These are phyloP conservation scores for Durotheca rogersii DNA, from an alignment of 495 filamentous ascomycete species.

Conservation along the genomic window DNA sequence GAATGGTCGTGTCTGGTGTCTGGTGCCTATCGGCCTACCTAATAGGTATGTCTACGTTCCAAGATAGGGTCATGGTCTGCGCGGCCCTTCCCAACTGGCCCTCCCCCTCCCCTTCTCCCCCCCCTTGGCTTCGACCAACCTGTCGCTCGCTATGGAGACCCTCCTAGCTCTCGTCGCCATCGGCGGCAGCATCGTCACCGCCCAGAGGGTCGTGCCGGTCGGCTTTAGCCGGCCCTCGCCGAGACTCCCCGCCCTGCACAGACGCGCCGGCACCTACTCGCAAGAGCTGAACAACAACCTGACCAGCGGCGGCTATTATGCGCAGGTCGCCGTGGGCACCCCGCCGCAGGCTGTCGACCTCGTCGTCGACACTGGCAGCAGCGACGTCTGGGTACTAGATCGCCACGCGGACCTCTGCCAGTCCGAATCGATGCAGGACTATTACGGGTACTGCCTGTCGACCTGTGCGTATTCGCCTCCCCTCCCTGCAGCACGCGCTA, in stretches of 20 bases:
- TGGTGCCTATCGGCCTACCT: too few relatives aligned
- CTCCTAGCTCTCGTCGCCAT: conserved; percentile 8
- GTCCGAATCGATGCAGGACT: conserved; percentile 31
- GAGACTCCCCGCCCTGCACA: conserved; percentile 15
- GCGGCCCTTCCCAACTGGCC: too few relatives aligned
- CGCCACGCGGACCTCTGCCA: conserved; percentile 47
- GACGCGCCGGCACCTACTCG: conserved; percentile 34
- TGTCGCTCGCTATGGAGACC: conserved; percentile 20
- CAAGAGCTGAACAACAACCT: conserved; percentile 49
- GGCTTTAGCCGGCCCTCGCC: conserved; percentile 22
- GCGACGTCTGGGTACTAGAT: conserved; percentile 75
- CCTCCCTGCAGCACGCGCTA: too few relatives aligned
- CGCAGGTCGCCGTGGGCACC: conserved; percentile 68
- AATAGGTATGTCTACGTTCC: too few relatives aligned
- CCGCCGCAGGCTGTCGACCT: conserved; percentile 59
- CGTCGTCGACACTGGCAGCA: conserved; percentile 77
- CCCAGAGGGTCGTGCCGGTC: conserved; percentile 31
- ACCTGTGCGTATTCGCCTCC: conserved; percentile 12
- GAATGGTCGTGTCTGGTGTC: too few relatives aligned
- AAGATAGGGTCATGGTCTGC: too few relatives aligned
- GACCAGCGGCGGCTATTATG: conserved; percentile 60
- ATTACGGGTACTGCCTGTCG: conserved; percentile 36
- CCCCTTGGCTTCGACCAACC: background rate
- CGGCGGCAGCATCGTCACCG: conserved; percentile 8
- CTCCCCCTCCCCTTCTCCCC: too few relatives aligned